These are phyloP conservation scores for Cenchrus purpureus DNA, from an alignment of 176 grass and related monocot species.

Conservation along the genomic window DNA sequence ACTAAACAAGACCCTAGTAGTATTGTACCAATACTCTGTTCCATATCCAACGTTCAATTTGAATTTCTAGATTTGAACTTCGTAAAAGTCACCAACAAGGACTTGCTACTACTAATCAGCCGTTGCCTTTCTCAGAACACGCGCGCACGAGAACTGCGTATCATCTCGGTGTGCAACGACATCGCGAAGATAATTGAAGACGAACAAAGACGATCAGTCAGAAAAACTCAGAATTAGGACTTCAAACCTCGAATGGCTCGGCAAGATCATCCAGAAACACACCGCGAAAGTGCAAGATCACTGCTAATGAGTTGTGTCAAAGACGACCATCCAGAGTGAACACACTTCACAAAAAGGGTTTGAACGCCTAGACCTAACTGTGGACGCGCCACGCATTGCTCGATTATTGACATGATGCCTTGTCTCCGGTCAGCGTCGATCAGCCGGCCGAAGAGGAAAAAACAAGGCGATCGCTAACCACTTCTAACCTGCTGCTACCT, in stretches of 20 bases:
- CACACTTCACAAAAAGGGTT: background rate
- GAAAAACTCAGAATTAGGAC: background rate
- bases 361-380: conserved; percentile 7
- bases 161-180: background rate
- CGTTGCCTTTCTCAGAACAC: background rate
- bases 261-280: background rate
- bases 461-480: conserved; percentile 11
- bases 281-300: background rate
- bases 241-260: background rate
- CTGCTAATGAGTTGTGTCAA: too few species aligned
- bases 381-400: background rate
- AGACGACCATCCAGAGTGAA: background rate
- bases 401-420: background rate
- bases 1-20: too few species aligned
- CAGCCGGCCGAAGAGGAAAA: conserved; percentile 6
- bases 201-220: background rate
- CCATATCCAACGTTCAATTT: background rate
- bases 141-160: background rate
- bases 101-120: background rate
- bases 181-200: background rate
- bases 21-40: background rate
- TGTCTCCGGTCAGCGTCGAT: conserved; percentile 14
- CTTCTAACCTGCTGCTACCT: conserved; percentile 17
- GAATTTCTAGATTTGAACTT: background rate
- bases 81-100: background rate